Evolutionary conservation across 768 basidiomycete species (phyloP).

Genomic region (Leccinum broughii): DNA sequence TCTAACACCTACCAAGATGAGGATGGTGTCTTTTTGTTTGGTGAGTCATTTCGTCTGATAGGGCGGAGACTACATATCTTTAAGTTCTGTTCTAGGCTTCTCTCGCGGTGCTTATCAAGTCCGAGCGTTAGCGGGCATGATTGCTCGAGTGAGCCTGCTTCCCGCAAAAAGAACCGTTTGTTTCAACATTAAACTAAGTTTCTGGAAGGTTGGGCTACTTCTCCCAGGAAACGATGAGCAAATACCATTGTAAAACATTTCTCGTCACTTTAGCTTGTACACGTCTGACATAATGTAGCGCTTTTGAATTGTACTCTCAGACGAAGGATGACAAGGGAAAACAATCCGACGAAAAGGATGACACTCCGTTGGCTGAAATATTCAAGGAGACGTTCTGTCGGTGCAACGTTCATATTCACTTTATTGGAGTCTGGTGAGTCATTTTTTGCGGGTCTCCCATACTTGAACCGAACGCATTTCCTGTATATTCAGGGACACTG

Average conservation of each 20-base stretch:
- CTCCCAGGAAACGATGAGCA: conserved; percentile 42
- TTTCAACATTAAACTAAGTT: not conserved
- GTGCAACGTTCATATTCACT: conserved; percentile 39
- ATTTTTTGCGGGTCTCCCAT: not conserved
- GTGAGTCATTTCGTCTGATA: conserved; percentile 17
- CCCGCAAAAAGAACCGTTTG: no score
- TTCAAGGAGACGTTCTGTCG: conserved; percentile 41
- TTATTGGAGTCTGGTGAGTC: conserved; percentile 45
- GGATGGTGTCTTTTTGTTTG: conserved; percentile 44
- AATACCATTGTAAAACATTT: conserved; percentile 36
- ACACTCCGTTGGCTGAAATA: conserved; percentile 21
- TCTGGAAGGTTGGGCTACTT: conserved; percentile 40
- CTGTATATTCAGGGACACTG: conserved; percentile 40
- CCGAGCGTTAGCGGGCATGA: conserved; percentile 45
- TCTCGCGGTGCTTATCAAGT: conserved; percentile 50
- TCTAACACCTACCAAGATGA: conserved; percentile 38
- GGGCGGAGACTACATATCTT: not conserved
- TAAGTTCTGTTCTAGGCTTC: conserved; percentile 35
- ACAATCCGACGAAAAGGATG: not conserved
- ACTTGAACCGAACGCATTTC: not conserved
- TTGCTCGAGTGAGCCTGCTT: conserved; percentile 33
- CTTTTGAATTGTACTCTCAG: conserved; percentile 39
- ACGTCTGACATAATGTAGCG: conserved; percentile 24
- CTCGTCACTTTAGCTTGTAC: not conserved
- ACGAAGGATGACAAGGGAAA: conserved; percentile 9